These are phyloP conservation scores for Pseudozyma flocculosa DNA, from an alignment of 1,284 basidiomycete genomes.

Conservation along the genomic window DNA sequence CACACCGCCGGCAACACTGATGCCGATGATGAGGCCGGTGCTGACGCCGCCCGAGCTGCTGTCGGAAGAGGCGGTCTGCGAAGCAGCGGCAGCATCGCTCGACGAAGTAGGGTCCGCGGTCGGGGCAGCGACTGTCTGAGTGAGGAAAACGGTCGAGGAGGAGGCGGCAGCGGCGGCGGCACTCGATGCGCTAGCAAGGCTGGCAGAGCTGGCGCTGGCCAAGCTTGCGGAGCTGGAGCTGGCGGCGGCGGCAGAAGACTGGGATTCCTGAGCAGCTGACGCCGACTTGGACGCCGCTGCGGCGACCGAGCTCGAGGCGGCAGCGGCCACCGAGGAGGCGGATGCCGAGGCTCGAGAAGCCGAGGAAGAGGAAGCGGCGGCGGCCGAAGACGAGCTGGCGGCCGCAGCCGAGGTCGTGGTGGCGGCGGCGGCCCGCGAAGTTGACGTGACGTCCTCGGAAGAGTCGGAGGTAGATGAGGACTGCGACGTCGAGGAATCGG, in stretches of 20 bases:
- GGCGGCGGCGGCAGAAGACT: slow-evolving; percentile 9
- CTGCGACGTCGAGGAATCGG: too few species aligned
- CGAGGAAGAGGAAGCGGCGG: slow-evolving; percentile 6
- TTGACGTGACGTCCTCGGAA: too few species aligned
- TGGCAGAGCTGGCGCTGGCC: background rate
- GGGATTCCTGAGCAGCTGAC: too few species aligned
- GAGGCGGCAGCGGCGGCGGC: slow-evolving; percentile 8
- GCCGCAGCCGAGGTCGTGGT: too few species aligned
- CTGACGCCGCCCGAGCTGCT: slow-evolving; percentile 7
- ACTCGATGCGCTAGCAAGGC: slow-evolving; percentile 1
- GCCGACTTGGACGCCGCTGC: background rate
- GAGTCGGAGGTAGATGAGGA: too few species aligned
- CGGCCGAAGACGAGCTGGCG: background rate
- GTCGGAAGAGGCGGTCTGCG: slow-evolving; percentile 1
- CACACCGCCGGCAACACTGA: slow-evolving; percentile 50
- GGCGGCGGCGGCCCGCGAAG: too few species aligned
- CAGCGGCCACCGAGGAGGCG: slow-evolving; percentile 12
- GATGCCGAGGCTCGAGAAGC: slow-evolving; percentile 8
- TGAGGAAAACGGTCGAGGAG: background rate
- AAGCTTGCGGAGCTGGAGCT: slow-evolving; percentile 11
- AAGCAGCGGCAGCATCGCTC: background rate
- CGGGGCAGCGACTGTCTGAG: background rate
- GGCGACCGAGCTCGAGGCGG: slow-evolving; percentile 20
- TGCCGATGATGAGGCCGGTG: slow-evolving; percentile 52
- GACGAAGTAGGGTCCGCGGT: background rate